Evolutionary conservation across 805 yeast species (phyloP), one percentile per base, ranked within the genome.

Genomic region (Candida maesae): DNA sequence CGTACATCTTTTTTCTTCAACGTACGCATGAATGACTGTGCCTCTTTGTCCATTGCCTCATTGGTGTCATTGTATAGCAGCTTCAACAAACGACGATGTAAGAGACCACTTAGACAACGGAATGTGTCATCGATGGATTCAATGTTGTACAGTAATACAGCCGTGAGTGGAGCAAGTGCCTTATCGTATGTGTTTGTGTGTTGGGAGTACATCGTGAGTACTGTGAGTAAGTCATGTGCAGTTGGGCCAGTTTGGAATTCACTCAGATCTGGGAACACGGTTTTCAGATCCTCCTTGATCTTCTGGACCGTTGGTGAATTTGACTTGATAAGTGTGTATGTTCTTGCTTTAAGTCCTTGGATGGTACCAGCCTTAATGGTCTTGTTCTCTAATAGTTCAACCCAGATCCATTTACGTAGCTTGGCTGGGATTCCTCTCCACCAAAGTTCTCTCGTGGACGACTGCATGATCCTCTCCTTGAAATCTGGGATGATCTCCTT

Each of bases 401-500:
- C 54, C 89, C 89, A 83, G 2, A 81, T 64, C 10, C 58, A 55
- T 5, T 64, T 56, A 33, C 89, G 63, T 6, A 67, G 51, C 16
- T 53, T 53, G n/a, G 51, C 26, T 2, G 84, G 79, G 3, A 79
- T 53, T 5, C 81, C 81, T 26, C 80, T 60, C 84, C 84, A 78
- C 76, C 80, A 76, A 24, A 78, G 57, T 45, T 77, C 81, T 33
- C 81, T 63, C 6, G 71, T 67, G 16, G 62, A 51, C 1, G 73
- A 63, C 12, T 60, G 52, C 39, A 61, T 58, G 16, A 73, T 55
- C 32, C 62, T 60, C 6, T 46, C 43, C 18, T 56, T 53, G 39
- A 63, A 68, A 36, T 67, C 56, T 7, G 69, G 65, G 5, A 70
- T 43, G 8, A 75, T 66, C 31, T 61, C 55, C 9, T 41, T 34